Conservation (phyloP, 176 grass and related monocot species). For the Secale cereale region DNA sequence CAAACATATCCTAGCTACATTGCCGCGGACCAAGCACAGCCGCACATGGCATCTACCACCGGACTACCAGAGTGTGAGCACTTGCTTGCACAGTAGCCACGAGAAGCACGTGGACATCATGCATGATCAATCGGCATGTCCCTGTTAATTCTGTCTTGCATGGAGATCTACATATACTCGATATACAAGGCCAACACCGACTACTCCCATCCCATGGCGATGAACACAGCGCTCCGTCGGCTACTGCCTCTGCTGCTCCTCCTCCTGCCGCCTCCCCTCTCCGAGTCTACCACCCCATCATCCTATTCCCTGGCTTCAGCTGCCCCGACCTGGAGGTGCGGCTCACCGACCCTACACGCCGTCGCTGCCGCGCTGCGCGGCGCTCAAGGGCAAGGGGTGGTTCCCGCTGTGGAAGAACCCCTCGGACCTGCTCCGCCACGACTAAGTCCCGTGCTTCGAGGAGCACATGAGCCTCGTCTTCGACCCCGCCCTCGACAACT, state of each 20-base stretch:
- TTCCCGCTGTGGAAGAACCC: not conserved
- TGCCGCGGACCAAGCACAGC: too few relatives aligned
- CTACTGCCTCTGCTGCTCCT: not conserved
- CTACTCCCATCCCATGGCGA: not conserved
- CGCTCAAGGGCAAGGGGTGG: not conserved
- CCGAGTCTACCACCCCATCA: not conserved
- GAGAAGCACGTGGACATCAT: too few relatives aligned
- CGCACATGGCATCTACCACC: too few relatives aligned
- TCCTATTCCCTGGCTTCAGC: not conserved
- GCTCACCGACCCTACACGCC: constrained; percentile 2
- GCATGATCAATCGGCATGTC: too few relatives aligned
- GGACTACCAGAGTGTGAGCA: too few relatives aligned
- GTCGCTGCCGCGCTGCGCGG: not conserved
- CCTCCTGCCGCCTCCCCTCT: not conserved
- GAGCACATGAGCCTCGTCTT: not conserved
- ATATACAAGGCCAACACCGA: too few relatives aligned
- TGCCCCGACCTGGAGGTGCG: not conserved
- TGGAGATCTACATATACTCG: too few relatives aligned
- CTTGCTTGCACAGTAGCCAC: too few relatives aligned
- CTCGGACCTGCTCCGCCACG: not conserved
- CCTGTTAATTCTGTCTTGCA: too few relatives aligned
- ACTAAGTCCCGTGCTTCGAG: not conserved
- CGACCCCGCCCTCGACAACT: too few relatives aligned
- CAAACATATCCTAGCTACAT: too few relatives aligned
- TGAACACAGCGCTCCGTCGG: not conserved